Conservation (phyloP, 805 yeast species). For the Kockiozyma suomiensis region DNA sequence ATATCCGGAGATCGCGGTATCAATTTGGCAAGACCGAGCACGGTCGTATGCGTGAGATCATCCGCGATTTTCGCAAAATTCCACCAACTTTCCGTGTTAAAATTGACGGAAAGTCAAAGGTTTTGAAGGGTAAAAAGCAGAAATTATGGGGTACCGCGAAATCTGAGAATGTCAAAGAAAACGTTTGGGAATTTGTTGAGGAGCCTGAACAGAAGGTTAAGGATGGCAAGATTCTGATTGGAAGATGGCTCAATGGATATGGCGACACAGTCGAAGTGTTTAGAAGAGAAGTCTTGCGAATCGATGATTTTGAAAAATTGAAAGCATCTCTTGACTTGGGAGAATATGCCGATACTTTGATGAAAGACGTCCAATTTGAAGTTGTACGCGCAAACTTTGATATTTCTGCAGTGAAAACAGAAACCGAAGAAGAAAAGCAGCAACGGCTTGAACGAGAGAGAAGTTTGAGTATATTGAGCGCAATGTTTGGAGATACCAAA, state of each 20-base stretch:
- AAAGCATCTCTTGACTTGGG: slow-evolving; percentile 15
- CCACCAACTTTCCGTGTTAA: slow-evolving; percentile 62
- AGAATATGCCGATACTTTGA: slow-evolving; percentile 3
- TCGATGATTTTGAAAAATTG: slow-evolving; percentile 15
- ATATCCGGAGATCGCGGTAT: slow-evolving; percentile 16
- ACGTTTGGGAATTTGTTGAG: slow-evolving; percentile 62
- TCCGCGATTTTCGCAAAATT: slow-evolving; percentile 54
- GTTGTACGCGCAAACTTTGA: slow-evolving; percentile 2
- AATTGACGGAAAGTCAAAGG: slow-evolving; percentile 56
- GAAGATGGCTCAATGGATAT: slow-evolving; percentile 30
- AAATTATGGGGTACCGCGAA: slow-evolving; percentile 92
- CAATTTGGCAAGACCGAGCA: slow-evolving; percentile 11
- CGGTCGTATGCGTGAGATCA: slow-evolving; percentile 60
- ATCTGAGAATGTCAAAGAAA: slow-evolving; percentile 59
- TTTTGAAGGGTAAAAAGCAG: slow-evolving; percentile 67
- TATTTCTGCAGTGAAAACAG: neutral
- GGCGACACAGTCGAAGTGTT: slow-evolving; percentile 30
- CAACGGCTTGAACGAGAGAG: slow-evolving; percentile 17
- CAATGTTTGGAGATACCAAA: slow-evolving; percentile 12
- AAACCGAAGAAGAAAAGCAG: slow-evolving; percentile 17
- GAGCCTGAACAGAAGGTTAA: slow-evolving; percentile 82
- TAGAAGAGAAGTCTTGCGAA: neutral
- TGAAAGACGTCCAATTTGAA: slow-evolving; percentile 9
- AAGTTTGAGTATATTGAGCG: slow-evolving; percentile 21
- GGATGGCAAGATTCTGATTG: slow-evolving; percentile 46